A percentile compares a stretch with the other conserved stretches of the same genome.
Evolutionary conservation across 768 basidiomycete genomes (phyloP).

Genomic region (Hydnomerulius pinastri): DNA sequence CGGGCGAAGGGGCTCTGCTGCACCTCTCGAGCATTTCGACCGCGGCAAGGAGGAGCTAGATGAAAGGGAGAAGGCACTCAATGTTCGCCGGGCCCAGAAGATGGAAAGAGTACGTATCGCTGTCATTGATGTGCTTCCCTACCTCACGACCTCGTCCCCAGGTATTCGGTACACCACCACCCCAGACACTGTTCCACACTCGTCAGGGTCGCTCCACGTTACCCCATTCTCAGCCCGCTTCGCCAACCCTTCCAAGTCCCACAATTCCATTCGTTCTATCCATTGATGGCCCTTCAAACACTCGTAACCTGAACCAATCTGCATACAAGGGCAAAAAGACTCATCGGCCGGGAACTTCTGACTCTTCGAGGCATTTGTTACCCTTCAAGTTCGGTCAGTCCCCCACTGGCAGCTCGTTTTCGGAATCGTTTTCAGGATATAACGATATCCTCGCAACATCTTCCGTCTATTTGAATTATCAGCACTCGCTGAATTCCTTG

Average conservation of each 20-base stretch:
- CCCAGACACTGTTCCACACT: slow-evolving; percentile 76
- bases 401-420: slow-evolving; percentile 21
- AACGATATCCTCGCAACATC: slow-evolving; percentile 36
- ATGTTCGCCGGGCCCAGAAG: slow-evolving; percentile 78
- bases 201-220: slow-evolving; percentile 44
- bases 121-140: not conserved
- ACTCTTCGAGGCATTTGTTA: slow-evolving; percentile 58
- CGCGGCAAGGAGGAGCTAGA: slow-evolving; percentile 70
- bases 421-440: slow-evolving; percentile 19
- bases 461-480: slow-evolving; percentile 71
- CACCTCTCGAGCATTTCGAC: slow-evolving; percentile 54
- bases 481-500: slow-evolving; percentile 80
- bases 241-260: slow-evolving; percentile 13
- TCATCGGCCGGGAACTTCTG: slow-evolving; percentile 60
- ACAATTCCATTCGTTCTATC: slow-evolving; percentile 19
- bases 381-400: slow-evolving; percentile 26
- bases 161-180: slow-evolving; percentile 84
- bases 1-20: slow-evolving; percentile 53
- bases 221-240: slow-evolving; percentile 30
- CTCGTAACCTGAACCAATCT: slow-evolving; percentile 49
- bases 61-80: slow-evolving; percentile 74
- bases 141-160: slow-evolving; percentile 28
- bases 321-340: slow-evolving; percentile 50
- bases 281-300: slow-evolving; percentile 18
- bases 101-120: slow-evolving; percentile 74